Percentiles rank a stretch among this genome's conserved stretches.
Evolutionary conservation across 495 filamentous ascomycete genomes (phyloP).

Genomic region (Aspergillus cavernicola): DNA sequence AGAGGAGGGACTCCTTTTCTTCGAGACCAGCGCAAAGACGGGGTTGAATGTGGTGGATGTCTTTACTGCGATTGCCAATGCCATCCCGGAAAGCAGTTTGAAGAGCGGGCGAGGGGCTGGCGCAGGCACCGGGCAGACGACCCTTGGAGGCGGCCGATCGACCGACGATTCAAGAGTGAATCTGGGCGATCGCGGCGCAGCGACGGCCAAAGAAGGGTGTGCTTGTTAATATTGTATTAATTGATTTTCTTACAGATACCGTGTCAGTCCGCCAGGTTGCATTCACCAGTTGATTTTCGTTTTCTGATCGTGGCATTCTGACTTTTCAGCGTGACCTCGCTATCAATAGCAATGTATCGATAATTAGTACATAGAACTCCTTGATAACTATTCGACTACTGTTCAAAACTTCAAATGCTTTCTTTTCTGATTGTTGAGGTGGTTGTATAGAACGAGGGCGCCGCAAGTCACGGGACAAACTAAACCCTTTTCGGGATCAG

Average conservation of each 20-base stretch:
- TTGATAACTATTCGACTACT: no score
- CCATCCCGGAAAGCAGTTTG: conserved; percentile 91
- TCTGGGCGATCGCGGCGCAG: conserved; percentile 38
- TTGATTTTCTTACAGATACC: conserved; percentile 8
- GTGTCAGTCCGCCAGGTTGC: conserved; percentile 4
- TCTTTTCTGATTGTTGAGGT: neutral
- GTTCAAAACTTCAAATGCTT: no score
- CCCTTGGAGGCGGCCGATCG: conserved; percentile 34
- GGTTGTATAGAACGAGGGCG: conserved; percentile 24
- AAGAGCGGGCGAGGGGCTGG: conserved; percentile 75
- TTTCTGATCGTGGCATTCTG: conserved; percentile 3
- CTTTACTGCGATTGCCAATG: conserved; percentile 97
- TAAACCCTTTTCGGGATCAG: conserved; percentile 26
- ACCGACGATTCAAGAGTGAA: conserved; percentile 45
- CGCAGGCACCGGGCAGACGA: conserved; percentile 52
- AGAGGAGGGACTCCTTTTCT: conserved; percentile 90
- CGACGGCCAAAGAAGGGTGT: conserved; percentile 82
- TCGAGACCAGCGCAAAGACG: conserved; percentile 96
- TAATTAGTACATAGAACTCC: conserved; percentile 2
- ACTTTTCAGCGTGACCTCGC: neutral
- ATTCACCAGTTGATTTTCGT: neutral
- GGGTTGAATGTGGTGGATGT: conserved; percentile 91
- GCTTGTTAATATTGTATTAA: conserved; percentile 61
- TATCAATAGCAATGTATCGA: conserved; percentile 8
- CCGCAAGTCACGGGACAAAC: conserved; percentile 31